Conservation (phyloP, 495 filamentous ascomycete genomes). For the Penicillium cosmopolitanum region DNA sequence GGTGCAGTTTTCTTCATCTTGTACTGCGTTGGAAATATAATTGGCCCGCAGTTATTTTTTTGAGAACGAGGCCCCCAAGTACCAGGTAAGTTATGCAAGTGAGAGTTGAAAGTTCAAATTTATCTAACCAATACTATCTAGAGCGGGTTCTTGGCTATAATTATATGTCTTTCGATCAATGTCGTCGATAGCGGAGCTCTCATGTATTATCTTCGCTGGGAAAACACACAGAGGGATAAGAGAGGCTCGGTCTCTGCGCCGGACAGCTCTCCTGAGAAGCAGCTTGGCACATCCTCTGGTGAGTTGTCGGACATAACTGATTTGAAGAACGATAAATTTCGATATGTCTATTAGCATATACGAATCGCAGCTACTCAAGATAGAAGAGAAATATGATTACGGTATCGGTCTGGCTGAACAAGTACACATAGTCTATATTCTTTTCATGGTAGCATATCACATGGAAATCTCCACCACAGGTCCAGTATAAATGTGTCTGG, state of each 20-base stretch:
- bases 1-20: conserved; percentile 34
- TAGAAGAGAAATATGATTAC: background rate
- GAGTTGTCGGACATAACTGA: conserved; percentile 19
- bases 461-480: conserved; percentile 31
- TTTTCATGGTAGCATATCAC: background rate
- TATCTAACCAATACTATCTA: conserved; percentile 1
- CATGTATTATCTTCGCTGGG: conserved; percentile 24
- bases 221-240: conserved; percentile 20
- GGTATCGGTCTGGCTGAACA: background rate
- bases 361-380: background rate
- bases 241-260: background rate
- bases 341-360: conserved; percentile 18
- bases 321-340: conserved; percentile 19
- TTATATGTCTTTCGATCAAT: conserved; percentile 23
- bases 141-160: conserved; percentile 28
- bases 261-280: conserved; percentile 9
- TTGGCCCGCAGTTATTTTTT: conserved; percentile 35
- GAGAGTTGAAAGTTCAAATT: background rate
- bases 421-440: background rate
- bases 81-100: conserved; percentile 18
- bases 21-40: conserved; percentile 51
- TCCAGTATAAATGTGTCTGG: conserved; percentile 29
- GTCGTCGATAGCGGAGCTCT: conserved; percentile 15
- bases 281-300: background rate
- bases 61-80: conserved; percentile 27